These are phyloP conservation scores for Abrus precatorius DNA, from an alignment of 306 rosid species.

Conservation along the genomic window DNA sequence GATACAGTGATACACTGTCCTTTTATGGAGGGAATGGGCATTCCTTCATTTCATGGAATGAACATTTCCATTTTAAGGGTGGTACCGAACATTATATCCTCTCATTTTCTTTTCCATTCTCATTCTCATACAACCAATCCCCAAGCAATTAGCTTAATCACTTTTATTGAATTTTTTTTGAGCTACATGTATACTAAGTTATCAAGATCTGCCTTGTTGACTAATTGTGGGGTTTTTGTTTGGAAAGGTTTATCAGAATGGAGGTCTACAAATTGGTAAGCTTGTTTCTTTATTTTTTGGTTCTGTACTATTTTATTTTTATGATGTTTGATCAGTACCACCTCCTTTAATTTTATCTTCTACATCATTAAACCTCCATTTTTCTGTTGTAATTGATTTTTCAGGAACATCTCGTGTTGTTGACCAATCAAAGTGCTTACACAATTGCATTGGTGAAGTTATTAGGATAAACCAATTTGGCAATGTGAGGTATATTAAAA, in stretches of 20 bases:
- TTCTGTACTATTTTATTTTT: constrained; percentile 19
- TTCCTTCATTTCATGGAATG: constrained; percentile 39
- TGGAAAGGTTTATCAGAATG: constrained; percentile 68
- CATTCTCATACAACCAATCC: background rate
- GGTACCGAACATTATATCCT: constrained; percentile 16
- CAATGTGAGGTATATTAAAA: constrained; percentile 62
- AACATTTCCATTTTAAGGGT: constrained; percentile 1
- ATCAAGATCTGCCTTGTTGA: constrained; percentile 41
- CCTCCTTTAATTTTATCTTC: constrained; percentile 31
- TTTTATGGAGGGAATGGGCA: background rate
- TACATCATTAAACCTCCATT: background rate
- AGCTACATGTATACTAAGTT: constrained; percentile 28
- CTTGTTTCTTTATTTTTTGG: constrained; percentile 41
- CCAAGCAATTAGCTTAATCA: constrained; percentile 6
- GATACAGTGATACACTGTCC: background rate
- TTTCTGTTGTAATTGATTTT: constrained; percentile 35
- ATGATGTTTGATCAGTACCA: background rate
- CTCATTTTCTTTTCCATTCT: constrained; percentile 16
- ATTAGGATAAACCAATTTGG: constrained; percentile 65
- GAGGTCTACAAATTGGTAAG: constrained; percentile 77
- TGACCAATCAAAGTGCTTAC: constrained; percentile 51
- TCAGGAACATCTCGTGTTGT: constrained; percentile 65
- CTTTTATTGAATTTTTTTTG: constrained; percentile 26
- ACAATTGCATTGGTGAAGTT: constrained; percentile 83
- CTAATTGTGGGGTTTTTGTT: constrained; percentile 60